Conservation (phyloP, 768 basidiomycete species). For the Leccinum arenicola region DNA sequence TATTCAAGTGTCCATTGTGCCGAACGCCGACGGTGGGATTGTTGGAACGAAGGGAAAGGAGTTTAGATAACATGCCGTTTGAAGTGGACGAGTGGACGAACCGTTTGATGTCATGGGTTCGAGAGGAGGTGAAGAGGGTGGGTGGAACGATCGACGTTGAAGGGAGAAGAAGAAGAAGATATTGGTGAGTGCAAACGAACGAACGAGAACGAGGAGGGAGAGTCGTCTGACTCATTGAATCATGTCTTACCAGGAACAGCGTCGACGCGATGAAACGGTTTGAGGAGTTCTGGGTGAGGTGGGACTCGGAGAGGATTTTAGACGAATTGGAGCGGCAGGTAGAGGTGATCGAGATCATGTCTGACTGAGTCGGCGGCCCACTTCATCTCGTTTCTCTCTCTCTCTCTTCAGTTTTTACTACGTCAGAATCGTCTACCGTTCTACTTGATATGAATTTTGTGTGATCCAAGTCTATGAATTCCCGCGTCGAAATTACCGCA, state of each 20-base stretch:
- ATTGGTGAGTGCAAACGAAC: background rate
- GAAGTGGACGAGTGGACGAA: background rate
- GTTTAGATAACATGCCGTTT: background rate
- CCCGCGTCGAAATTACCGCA: background rate
- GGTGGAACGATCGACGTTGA: background rate
- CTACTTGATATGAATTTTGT: no score
- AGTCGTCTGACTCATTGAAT: no score
- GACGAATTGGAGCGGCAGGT: background rate
- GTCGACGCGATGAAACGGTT: background rate
- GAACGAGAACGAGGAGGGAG: no score
- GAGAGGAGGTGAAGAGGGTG: background rate
- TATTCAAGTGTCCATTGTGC: background rate
- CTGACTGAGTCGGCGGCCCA: background rate
- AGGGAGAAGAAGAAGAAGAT: background rate
- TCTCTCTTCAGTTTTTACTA: no score
- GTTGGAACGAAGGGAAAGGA: background rate
- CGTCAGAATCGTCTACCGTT: no score
- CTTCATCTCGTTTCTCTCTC: no score
- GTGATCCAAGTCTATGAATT: no score
- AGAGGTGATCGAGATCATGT: background rate
- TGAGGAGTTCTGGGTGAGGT: background rate
- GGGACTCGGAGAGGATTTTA: background rate
- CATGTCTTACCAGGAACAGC: background rate
- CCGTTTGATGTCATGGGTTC: background rate
- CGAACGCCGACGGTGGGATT: background rate